Evolutionary conservation across 2,329 filamentous ascomycete genomes (phyloP).

Genomic region (Zymoseptoria pseudotritici): DNA sequence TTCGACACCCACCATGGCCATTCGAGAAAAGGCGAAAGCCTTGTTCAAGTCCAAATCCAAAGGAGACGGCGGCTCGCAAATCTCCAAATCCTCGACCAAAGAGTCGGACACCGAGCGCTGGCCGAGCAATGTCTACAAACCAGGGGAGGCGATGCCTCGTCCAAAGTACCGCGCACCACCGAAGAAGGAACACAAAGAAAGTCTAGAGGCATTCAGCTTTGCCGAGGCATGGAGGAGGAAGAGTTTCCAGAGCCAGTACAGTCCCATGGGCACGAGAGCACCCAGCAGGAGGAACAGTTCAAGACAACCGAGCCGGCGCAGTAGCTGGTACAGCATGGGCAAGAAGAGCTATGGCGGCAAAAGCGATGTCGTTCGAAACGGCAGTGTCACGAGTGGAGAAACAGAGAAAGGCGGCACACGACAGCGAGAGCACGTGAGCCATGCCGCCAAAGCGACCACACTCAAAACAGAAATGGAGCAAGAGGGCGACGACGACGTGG

Average conservation of each 20-base stretch:
- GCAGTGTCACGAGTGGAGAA: slow-evolving; percentile 17
- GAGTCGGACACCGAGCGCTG: slow-evolving; percentile 28
- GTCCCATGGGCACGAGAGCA: slow-evolving; percentile 42
- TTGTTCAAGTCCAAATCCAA: slow-evolving; percentile 34
- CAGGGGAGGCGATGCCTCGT: slow-evolving; percentile 45
- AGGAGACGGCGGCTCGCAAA: slow-evolving; percentile 19
- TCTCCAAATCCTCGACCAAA: slow-evolving; percentile 21
- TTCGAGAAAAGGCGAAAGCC: slow-evolving; percentile 41
- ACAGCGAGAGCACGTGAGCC: slow-evolving; percentile 12
- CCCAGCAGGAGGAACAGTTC: slow-evolving; percentile 32
- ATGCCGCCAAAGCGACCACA: slow-evolving; percentile 19
- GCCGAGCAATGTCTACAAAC: slow-evolving; percentile 42
- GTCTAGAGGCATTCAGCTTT: slow-evolving; percentile 42
- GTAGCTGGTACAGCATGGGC: slow-evolving; percentile 24
- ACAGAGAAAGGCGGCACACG: slow-evolving; percentile 13
- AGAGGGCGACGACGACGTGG: slow-evolving; percentile 40
- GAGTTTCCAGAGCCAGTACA: slow-evolving; percentile 40
- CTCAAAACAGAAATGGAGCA: slow-evolving; percentile 33
- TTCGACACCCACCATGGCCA: slow-evolving; percentile 32
- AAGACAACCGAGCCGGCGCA: slow-evolving; percentile 15
- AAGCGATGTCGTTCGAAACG: slow-evolving; percentile 11
- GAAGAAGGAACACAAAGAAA: slow-evolving; percentile 44
- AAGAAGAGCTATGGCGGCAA: slow-evolving; percentile 19
- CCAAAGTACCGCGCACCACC: slow-evolving; percentile 44
- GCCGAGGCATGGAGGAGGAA: slow-evolving; percentile 40